These are phyloP conservation scores for Exophiala sideris DNA, from an alignment of 2,329 filamentous ascomycete species.

Conservation along the genomic window DNA sequence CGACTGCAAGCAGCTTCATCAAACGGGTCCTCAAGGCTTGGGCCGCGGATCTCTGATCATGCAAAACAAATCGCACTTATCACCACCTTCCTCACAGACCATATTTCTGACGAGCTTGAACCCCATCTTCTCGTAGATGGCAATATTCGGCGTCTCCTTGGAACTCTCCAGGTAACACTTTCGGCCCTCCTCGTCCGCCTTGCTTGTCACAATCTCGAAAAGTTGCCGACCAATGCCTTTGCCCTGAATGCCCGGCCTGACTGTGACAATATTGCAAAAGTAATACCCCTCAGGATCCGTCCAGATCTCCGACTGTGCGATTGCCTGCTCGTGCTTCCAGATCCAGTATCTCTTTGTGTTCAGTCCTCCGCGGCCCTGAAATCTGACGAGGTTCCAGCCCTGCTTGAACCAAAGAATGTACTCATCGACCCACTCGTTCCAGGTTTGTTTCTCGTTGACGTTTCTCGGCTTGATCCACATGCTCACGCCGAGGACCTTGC, in stretches of 20 bases:
- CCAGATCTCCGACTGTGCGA: conserved; percentile 63
- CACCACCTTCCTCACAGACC: conserved; percentile 61
- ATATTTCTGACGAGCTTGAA: conserved; percentile 64
- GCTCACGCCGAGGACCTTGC: conserved; percentile 63
- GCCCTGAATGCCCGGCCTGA: conserved; percentile 62
- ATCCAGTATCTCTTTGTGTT: conserved; percentile 66
- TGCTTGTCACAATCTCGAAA: conserved; percentile 60
- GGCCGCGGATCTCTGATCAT: conserved; percentile 27
- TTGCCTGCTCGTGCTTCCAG: conserved; percentile 65
- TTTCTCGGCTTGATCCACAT: conserved; percentile 66
- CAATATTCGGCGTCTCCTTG: conserved; percentile 64
- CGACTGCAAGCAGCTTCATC: too few relatives aligned
- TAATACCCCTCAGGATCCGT: conserved; percentile 66
- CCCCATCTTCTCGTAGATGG: conserved; percentile 68
- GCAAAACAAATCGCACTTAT: conserved; percentile 50
- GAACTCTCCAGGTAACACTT: conserved; percentile 70
- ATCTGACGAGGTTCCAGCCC: conserved; percentile 63
- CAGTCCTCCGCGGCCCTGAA: conserved; percentile 63
- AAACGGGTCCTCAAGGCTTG: neutral
- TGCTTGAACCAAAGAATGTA: conserved; percentile 67
- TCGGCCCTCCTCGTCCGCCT: conserved; percentile 62
- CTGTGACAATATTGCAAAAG: conserved; percentile 73
- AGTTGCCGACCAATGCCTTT: conserved; percentile 63
- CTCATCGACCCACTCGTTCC: conserved; percentile 60
- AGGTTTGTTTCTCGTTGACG: conserved; percentile 49